Percentiles rank a stretch among this genome's conserved stretches.
phyloP scores from a whole-genome alignment of 495 filamentous ascomycete genomes.

The Paragyromitra xinjiangensis region DNA sequence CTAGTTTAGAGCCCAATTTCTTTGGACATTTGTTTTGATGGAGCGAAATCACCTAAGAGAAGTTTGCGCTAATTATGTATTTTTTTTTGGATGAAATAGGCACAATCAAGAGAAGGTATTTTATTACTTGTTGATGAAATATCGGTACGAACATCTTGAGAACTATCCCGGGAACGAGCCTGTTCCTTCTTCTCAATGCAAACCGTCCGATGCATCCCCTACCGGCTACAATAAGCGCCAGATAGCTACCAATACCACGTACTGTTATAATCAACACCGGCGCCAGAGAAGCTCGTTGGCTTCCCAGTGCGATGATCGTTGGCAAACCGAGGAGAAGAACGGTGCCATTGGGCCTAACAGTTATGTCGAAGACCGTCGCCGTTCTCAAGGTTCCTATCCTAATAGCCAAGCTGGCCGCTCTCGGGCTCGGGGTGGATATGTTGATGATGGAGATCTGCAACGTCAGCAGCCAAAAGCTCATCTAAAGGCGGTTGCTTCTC shows the following conservation, averaged over 20 bases:
- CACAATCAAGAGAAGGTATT: constrained; percentile 89
- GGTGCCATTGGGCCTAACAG: neutral
- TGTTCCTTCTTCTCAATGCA: constrained; percentile 4
- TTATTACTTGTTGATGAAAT: constrained; percentile 81
- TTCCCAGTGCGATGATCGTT: constrained; percentile 15
- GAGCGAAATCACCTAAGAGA: constrained; percentile 8
- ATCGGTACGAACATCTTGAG: constrained; percentile 81
- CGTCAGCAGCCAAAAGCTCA: neutral
- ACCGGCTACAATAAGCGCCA: neutral
- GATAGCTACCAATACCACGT: neutral
- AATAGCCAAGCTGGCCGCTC: neutral
- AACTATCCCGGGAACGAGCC: constrained; percentile 66
- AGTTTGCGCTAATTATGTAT: constrained; percentile 51
- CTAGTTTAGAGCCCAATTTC: neutral
- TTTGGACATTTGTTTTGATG: constrained; percentile 6
- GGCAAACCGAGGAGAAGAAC: neutral
- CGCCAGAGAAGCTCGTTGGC: neutral
- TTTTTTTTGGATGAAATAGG: constrained; percentile 60
- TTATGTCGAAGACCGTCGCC: neutral
- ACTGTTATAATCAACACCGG: neutral
- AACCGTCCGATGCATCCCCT: neutral
- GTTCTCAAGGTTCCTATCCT: neutral
- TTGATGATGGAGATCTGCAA: neutral
- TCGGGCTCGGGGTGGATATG: neutral
- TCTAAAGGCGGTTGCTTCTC: constrained; percentile 65